Evolutionary conservation across 164 flowering plant species (phyloP).

Genomic region (Vitis vinifera): ASM3070453v1 NC_081820.1:23774501-23775000

Average conservation of each 20-base stretch:
- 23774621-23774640: constrained; percentile 90
- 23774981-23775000: not conserved
- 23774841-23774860: constrained; percentile 90
- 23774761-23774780: constrained; percentile 77
- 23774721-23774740: constrained; percentile 88
- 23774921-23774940: not conserved
- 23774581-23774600: constrained; percentile 85
- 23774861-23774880: constrained; percentile 62
- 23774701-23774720: constrained; percentile 88
- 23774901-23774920: too few relatives aligned
- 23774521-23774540: constrained; percentile 69
- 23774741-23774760: constrained; percentile 93
- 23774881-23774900: too few relatives aligned
- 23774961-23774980: not conserved
- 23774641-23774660: constrained; percentile 78
- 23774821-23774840: constrained; percentile 98
- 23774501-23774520: constrained; percentile 96
- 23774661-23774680: constrained; percentile 77
- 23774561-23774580: constrained; percentile 85
- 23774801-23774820: constrained; percentile 86
- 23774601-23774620: constrained; percentile 82
- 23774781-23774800: constrained; percentile 73
- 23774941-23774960: not conserved
- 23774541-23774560: constrained; percentile 66
- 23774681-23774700: constrained; percentile 76